Conservation (phyloP, 768 basidiomycete genomes). For the Boletus subcaerulescens region DNA sequence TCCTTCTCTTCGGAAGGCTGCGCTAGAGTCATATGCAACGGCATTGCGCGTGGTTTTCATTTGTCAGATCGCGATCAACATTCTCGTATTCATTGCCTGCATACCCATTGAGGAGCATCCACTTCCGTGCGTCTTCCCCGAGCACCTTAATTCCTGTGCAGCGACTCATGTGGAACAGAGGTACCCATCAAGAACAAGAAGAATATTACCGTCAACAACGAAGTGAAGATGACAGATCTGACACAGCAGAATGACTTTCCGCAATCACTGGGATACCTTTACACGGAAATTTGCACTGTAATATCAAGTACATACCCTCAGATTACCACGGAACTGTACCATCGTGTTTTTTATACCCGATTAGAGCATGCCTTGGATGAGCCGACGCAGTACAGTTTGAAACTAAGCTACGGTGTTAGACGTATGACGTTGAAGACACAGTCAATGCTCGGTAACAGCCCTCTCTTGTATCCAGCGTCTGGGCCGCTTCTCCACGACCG, state of each 20-base stretch:
- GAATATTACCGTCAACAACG: constrained; percentile 48
- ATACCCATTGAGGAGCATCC: constrained; percentile 75
- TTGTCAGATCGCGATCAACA: constrained; percentile 65
- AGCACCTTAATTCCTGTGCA: constrained; percentile 10
- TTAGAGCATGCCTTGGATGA: neutral
- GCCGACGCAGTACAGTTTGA: neutral
- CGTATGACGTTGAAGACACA: neutral
- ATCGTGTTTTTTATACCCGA: constrained; percentile 21
- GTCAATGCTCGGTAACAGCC: constrained; percentile 16
- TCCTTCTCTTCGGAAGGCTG: constrained; percentile 53
- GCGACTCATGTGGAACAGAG: constrained; percentile 39
- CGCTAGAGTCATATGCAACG: constrained; percentile 73
- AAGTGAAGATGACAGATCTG: constrained; percentile 16
- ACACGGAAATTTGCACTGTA: constrained; percentile 32
- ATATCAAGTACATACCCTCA: constrained; percentile 22
- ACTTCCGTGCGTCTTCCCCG: constrained; percentile 40
- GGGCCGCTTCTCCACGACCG: constrained; percentile 60
- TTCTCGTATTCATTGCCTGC: constrained; percentile 65
- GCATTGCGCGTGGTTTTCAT: constrained; percentile 83
- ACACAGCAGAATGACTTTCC: constrained; percentile 14
- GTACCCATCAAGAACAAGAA: constrained; percentile 61
- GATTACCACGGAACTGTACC: constrained; percentile 21
- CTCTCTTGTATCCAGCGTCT: constrained; percentile 84
- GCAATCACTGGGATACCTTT: constrained; percentile 16
- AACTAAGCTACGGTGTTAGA: neutral